Percentiles rank a stretch among this genome's conserved stretches.
Evolutionary conservation across 2,329 filamentous ascomycete genomes (phyloP).

Genomic region (Rutstroemia sp.): DNA sequence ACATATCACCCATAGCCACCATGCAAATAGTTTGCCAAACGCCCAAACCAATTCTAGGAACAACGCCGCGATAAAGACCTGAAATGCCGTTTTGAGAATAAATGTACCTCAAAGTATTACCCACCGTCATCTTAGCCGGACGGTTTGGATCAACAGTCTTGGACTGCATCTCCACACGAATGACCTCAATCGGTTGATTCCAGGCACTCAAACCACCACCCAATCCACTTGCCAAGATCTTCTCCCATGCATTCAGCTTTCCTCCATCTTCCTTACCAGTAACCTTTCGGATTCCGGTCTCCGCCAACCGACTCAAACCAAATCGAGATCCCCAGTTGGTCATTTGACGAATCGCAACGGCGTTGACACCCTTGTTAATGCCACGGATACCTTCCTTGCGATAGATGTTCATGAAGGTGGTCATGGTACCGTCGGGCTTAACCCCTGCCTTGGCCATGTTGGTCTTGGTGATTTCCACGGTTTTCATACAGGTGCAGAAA

Average conservation of each 20-base stretch:
- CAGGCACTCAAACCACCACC: slow-evolving; percentile 94
- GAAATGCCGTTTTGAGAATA: slow-evolving; percentile 81
- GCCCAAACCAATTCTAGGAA: slow-evolving; percentile 87
- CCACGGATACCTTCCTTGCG: slow-evolving; percentile 85
- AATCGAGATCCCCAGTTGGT: slow-evolving; percentile 99
- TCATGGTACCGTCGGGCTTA: slow-evolving; percentile 83
- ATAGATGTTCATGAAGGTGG: slow-evolving; percentile 97
- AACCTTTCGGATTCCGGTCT: slow-evolving; percentile 73
- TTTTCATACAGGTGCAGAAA: slow-evolving; percentile 99
- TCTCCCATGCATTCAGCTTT: slow-evolving; percentile 74
- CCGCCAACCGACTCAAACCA: slow-evolving; percentile 84
- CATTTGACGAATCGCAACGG: slow-evolving; percentile 96
- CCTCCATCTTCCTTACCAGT: slow-evolving; percentile 74
- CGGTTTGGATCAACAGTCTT: slow-evolving; percentile 97
- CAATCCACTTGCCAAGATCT: slow-evolving; percentile 77
- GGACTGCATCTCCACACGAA: slow-evolving; percentile 99
- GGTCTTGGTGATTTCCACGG: slow-evolving; percentile 98
- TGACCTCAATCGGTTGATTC: slow-evolving; percentile 99
- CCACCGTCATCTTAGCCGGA: slow-evolving; percentile 98
- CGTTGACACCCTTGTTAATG: slow-evolving; percentile 98
- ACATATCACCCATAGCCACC: slow-evolving; percentile 98
- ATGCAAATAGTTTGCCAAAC: slow-evolving; percentile 99
- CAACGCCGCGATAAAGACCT: slow-evolving; percentile 92
- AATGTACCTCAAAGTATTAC: slow-evolving; percentile 79
- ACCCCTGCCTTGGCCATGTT: slow-evolving; percentile 80